Percentiles rank a stretch among this genome's conserved stretches.
phyloP scores from a whole-genome alignment of 768 basidiomycete genomes.

The Agaricus subrufescens region DNA sequence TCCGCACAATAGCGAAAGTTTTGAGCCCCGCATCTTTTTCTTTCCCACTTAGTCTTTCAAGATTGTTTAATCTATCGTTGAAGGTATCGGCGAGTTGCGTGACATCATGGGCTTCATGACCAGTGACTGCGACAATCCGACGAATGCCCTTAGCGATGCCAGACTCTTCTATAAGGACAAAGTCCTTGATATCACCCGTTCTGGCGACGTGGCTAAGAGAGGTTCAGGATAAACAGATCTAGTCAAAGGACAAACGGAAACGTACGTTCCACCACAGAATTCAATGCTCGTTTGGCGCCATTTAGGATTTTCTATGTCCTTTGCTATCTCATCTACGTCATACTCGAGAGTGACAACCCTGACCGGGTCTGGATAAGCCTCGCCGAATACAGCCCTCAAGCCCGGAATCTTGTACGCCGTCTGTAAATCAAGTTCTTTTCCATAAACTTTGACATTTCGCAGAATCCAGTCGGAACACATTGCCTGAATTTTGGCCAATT shows the following conservation, averaged over 20 bases:
- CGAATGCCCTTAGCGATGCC: conserved; percentile 98
- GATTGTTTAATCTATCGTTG: conserved; percentile 53
- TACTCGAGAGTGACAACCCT: conserved; percentile 90
- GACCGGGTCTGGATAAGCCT: conserved; percentile 96
- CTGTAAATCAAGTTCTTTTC: conserved; percentile 77
- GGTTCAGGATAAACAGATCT: background rate
- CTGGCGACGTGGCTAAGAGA: conserved; percentile 78
- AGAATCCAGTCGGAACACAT: conserved; percentile 89
- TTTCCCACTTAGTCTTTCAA: conserved; percentile 60
- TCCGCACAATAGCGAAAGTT: conserved; percentile 63
- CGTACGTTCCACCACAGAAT: conserved; percentile 97
- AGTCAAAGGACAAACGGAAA: conserved; percentile 14
- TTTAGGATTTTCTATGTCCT: conserved; percentile 83
- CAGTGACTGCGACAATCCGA: conserved; percentile 90
- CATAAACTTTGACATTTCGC: conserved; percentile 83
- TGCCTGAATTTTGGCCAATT: conserved; percentile 77
- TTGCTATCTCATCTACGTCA: conserved; percentile 79
- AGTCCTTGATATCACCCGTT: conserved; percentile 96
- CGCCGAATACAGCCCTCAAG: conserved; percentile 93
- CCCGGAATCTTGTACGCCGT: conserved; percentile 88
- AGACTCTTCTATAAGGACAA: conserved; percentile 92
- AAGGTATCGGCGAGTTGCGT: conserved; percentile 63
- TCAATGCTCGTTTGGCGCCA: conserved; percentile 93
- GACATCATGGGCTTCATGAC: conserved; percentile 86
- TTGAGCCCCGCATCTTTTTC: conserved; percentile 90